phyloP scores from a whole-genome alignment of 2,329 filamentous ascomycete species.

The Pestalotiopsis fici region DNA sequence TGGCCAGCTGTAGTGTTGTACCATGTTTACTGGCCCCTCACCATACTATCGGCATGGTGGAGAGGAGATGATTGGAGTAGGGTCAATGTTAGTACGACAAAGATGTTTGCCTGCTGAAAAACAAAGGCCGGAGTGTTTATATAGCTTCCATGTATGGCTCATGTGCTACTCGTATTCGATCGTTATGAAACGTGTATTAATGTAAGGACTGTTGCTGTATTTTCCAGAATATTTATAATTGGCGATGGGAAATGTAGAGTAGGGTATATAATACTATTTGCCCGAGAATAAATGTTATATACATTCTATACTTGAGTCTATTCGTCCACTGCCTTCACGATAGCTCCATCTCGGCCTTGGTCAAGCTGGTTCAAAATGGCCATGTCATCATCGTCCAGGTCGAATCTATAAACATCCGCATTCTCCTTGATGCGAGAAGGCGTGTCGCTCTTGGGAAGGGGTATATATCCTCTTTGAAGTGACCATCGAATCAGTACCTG shows the following conservation, averaged over 20 bases:
- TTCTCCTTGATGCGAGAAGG: constrained; percentile 61
- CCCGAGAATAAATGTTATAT: no score
- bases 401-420: constrained; percentile 61
- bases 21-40: constrained; percentile 55
- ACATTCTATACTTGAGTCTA: neutral
- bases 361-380: constrained; percentile 49
- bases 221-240: no score
- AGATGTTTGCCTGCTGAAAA: constrained; percentile 20
- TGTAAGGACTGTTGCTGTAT: no score
- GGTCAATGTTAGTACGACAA: constrained; percentile 68
- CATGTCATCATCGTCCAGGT: constrained; percentile 60
- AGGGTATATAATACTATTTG: no score
- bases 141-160: neutral
- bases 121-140: neutral
- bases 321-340: constrained; percentile 27
- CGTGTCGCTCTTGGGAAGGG: constrained; percentile 68
- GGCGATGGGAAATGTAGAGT: no score
- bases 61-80: constrained; percentile 59
- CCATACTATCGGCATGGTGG: constrained; percentile 47
- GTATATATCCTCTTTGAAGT: constrained; percentile 71
- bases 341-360: constrained; percentile 42
- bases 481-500: constrained; percentile 72
- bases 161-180: neutral
- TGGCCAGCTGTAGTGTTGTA: constrained; percentile 58
- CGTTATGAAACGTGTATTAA: no score